phyloP scores from a whole-genome alignment of 805 yeast genomes.

The Blastobotrys terrestris region DNA sequence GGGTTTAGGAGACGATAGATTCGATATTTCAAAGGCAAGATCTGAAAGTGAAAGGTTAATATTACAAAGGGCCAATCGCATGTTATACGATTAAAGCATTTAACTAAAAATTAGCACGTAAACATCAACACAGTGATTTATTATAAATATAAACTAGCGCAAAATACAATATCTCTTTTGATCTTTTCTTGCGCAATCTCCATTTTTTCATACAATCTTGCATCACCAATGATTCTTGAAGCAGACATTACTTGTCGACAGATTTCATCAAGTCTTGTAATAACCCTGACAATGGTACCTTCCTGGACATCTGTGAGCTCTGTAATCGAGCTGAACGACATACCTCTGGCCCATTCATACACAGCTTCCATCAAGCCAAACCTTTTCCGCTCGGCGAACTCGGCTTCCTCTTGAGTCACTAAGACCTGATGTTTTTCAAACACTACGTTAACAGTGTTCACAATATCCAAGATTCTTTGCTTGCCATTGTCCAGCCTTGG shows the following conservation, averaged over 20 bases:
- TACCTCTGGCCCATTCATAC: constrained; percentile 97
- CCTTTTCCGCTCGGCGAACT: constrained; percentile 74
- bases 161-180: constrained; percentile 94
- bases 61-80: not conserved
- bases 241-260: constrained; percentile 94
- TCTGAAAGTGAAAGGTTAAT: not conserved
- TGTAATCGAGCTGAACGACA: constrained; percentile 87
- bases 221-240: constrained; percentile 89
- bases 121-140: not conserved
- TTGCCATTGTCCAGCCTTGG: constrained; percentile 68
- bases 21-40: not conserved
- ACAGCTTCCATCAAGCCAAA: constrained; percentile 91
- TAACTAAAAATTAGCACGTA: not conserved
- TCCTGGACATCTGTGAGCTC: constrained; percentile 84
- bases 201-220: constrained; percentile 84
- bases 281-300: constrained; percentile 95
- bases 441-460: constrained; percentile 52
- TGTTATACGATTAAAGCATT: not conserved
- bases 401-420: constrained; percentile 77
- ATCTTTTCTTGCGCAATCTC: constrained; percentile 87
- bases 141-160: constrained; percentile 84
- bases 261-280: constrained; percentile 87
- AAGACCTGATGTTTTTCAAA: constrained; percentile 65
- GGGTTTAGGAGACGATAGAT: constrained; percentile 2
- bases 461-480: constrained; percentile 61